Evolutionary conservation across 495 filamentous ascomycete species (phyloP), one percentile per base, ranked within the genome.

Genomic region (Penicillium lividum): DNA sequence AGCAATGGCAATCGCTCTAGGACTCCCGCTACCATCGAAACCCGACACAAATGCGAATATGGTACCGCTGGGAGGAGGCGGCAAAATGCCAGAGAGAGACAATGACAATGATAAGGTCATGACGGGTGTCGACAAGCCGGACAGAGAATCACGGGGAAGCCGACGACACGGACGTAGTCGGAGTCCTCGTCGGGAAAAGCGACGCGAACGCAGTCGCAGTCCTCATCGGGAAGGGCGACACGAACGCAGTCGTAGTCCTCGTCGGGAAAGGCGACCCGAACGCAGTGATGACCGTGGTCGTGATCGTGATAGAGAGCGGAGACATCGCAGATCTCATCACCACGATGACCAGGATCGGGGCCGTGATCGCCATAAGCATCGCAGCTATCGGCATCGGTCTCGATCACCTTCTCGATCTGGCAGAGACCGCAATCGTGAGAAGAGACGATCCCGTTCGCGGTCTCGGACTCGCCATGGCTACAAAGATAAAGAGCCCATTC

Each of bases 1-100:
- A 71, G 94, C 93, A 0, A 83, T 97, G 67, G 84, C 89, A 9
- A 79, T 74, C 46, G 94, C 93, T 0, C 68, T 98, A 58, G 94
- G 94, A 0, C 78, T 95, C 18, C 89, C 91, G 4, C 77, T 90
- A 5, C 82, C 82, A 30, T 63, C 49, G 54, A 82, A 73, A 40
- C 57, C 60, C 10, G 59, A 59, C 2, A 59, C 65, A 52, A 80
- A 81, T 64, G 73, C 79, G 53, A 77, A 80, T 53, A 49, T 80
- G 60, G 66, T 60, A 6, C 78, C 76, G 2, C 48, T 81, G 16
- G 72, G 78, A 10, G 67, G 63, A 18, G 68, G 65, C 29, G 64
- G 75, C 8, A 40, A 16, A 16, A 40, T 40, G 38, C 63, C 64
- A 13, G 61, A 63, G 43, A 70, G 64, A 52, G 64, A 60, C 0